Evolutionary conservation across 225 moss, liverwort and hornwort genomes (phyloP), one percentile per base, ranked within the genome.

Genomic region (Lunularia cruciata): DNA sequence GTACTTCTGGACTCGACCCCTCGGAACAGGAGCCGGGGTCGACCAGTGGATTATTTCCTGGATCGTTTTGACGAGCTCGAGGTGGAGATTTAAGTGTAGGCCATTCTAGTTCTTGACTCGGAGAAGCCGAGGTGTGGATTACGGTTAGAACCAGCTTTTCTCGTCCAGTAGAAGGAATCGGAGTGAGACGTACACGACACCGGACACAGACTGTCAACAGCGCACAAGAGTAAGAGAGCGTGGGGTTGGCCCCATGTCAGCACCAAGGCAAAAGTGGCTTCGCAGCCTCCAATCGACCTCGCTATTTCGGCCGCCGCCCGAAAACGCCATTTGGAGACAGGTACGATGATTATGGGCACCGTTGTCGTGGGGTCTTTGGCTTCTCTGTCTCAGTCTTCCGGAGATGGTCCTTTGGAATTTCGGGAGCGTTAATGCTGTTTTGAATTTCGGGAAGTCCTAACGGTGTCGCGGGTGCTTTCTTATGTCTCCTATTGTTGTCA

Each of bases 181-280:
- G n/a, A 33, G 23, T 33, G 37, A 0, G 2, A 9, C 11, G 37
- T 6, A 48, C 32, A n/a, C n/a, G n/a, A n/a, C n/a, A n/a, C n/a
- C n/a, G n/a, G n/a, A n/a, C 37, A 51, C 33, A 51, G 33, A 43
- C 25, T 46, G 10, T 47, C 9, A 8, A 18, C 9, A 63, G 43
- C 28, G 55, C 7, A 7, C 14, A 40, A 20, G 53, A 71, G 46
- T 37, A 47, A 35, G 36, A 48, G 20, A 47, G 71, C 35, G 31
- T 14, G 58, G 25, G 66, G 66, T 67, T 55, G 79, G 60, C 60
- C 62, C 72, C 72, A 79, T 79, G 80, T 71, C 80, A 76, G 72
- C 76, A 58, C 63, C 76, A 2, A 69, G 72, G 69, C 68, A 80
- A 58, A 73, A 73, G 72, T 80, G 80, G 76, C 73, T 80, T 80